phyloP scores from a whole-genome alignment of 2,329 filamentous ascomycete species.

The Aspergillus sp. region DNA sequence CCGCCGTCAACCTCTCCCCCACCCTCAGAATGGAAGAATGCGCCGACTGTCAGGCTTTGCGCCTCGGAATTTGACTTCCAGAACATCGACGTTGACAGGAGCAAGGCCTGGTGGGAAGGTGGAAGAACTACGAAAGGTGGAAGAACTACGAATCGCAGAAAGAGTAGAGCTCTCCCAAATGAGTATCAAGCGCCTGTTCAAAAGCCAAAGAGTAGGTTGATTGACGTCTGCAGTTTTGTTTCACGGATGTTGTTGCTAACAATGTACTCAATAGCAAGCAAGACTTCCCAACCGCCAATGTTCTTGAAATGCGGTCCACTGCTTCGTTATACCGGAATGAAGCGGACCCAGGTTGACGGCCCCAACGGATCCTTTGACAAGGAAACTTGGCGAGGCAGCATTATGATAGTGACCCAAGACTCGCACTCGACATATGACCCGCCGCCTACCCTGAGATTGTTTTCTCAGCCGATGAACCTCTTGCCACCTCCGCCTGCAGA shows the following conservation, averaged over 20 bases:
- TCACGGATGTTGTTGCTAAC: too few species aligned
- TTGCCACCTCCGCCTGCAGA: slow-evolving; percentile 67
- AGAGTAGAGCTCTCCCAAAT: slow-evolving; percentile 36
- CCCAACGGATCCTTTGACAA: slow-evolving; percentile 42
- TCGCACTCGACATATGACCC: slow-evolving; percentile 71
- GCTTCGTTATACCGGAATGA: slow-evolving; percentile 84
- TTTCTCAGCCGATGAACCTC: slow-evolving; percentile 76
- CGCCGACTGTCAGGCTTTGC: slow-evolving; percentile 52
- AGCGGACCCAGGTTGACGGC: slow-evolving; percentile 30
- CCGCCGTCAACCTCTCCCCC: slow-evolving; percentile 38
- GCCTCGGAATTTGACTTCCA: slow-evolving; percentile 53
- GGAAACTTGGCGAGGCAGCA: slow-evolving; percentile 83
- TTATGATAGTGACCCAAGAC: slow-evolving; percentile 93
- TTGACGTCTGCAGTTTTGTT: too few species aligned
- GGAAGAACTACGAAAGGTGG: slow-evolving; percentile 39
- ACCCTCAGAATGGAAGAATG: slow-evolving; percentile 59
- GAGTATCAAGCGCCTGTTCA: slow-evolving; percentile 24
- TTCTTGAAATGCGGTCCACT: slow-evolving; percentile 86
- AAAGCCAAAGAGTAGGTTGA: slow-evolving; percentile 24
- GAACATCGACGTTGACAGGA: slow-evolving; percentile 38
- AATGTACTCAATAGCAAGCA: slow-evolving; percentile 37
- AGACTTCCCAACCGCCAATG: slow-evolving; percentile 71
- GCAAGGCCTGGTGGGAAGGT: slow-evolving; percentile 70
- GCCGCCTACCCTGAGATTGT: slow-evolving; percentile 69
- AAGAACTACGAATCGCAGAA: slow-evolving; percentile 37